Base-by-base conservation (phyloP, 441 rosid genomes). In the Biscutella laevigata region DNA sequence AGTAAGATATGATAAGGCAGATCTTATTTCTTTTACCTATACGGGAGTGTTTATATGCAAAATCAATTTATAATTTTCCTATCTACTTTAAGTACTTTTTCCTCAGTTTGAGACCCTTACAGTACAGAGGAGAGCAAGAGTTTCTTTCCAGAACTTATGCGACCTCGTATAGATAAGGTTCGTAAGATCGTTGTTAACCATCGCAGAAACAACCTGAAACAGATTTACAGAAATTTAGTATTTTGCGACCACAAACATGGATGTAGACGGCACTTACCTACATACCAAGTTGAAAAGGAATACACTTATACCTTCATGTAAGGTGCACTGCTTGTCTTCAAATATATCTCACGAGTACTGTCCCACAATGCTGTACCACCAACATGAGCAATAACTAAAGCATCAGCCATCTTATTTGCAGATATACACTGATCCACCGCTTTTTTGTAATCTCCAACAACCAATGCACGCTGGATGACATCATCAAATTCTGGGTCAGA, bases 371-470 rank as follows among this genome's bases (percentile, higher is more conserved):
- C 71, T 70, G 82, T 50, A 64, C 99, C 97, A 64, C 96, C 97
- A 55, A 87, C 89, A 72, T 89, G 94, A 50, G 99, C 96, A 68
- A 94, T 89, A 57, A 94, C 91, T 74, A 89, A 81, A 63, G 99
- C 97, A 83, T 94, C 97, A 48, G 97, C 95, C 70, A 82, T 75
- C 65, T 87, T 85, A 73, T 85, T 82, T 56, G 86, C 83, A 35
- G 96, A 70, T 35, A 89, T 53, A 73, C 99, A 94, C 66, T 71
- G 84, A 16, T 76, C 86, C 71, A 94, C 99, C 33, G 99, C 99
- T 37, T 84, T 91, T 65, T 78, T 90, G 72, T 87, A 89, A 71
- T 94, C 84, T 57, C 99, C 99, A 26, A 94, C 94, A 67, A 85
- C 92, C 76, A 89, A 83, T 52, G 99, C 88, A 67, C 82, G 71